A percentile compares a stretch with the other conserved stretches of the same genome.
These are phyloP conservation scores for Talaromyces albobiverticillius DNA, from an alignment of 2,329 filamentous ascomycete species.

Conservation along the genomic window DNA sequence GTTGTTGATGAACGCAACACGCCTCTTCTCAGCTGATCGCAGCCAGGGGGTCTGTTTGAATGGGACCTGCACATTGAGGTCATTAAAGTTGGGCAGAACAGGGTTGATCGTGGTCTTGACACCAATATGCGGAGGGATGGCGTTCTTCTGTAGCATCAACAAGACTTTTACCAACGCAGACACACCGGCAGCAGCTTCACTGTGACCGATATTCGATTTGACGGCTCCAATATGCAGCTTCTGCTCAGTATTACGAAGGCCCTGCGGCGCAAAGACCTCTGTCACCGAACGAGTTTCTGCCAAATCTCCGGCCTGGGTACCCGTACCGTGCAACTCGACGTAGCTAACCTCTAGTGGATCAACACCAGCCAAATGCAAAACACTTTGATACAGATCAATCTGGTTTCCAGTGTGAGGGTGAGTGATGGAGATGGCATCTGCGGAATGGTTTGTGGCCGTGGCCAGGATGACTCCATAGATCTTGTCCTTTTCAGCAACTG, in stretches of 20 bases:
- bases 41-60: slow-evolving; percentile 46
- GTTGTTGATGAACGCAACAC: slow-evolving; percentile 59
- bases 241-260: slow-evolving; percentile 44
- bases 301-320: slow-evolving; percentile 79
- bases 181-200: slow-evolving; percentile 37
- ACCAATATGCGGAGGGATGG: slow-evolving; percentile 32
- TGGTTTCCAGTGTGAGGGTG: slow-evolving; percentile 77
- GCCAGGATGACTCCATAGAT: slow-evolving; percentile 70
- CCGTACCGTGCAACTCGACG: slow-evolving; percentile 87
- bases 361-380: slow-evolving; percentile 70
- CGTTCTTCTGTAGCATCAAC: slow-evolving; percentile 35
- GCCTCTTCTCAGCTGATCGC: slow-evolving; percentile 23
- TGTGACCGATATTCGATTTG: slow-evolving; percentile 42
- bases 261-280: slow-evolving; percentile 57
- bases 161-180: slow-evolving; percentile 31
- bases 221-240: slow-evolving; percentile 55
- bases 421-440: slow-evolving; percentile 77
- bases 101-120: slow-evolving; percentile 45
- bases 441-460: slow-evolving; percentile 76
- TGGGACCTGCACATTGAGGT: slow-evolving; percentile 43
- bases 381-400: slow-evolving; percentile 65
- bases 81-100: slow-evolving; percentile 43
- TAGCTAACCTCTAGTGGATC: slow-evolving; percentile 76
- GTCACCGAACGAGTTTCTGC: slow-evolving; percentile 79
- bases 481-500: slow-evolving; percentile 67